Evolutionary conservation across 768 basidiomycete genomes (phyloP).

Genomic region (Asterophora lycoperdoides): DNA sequence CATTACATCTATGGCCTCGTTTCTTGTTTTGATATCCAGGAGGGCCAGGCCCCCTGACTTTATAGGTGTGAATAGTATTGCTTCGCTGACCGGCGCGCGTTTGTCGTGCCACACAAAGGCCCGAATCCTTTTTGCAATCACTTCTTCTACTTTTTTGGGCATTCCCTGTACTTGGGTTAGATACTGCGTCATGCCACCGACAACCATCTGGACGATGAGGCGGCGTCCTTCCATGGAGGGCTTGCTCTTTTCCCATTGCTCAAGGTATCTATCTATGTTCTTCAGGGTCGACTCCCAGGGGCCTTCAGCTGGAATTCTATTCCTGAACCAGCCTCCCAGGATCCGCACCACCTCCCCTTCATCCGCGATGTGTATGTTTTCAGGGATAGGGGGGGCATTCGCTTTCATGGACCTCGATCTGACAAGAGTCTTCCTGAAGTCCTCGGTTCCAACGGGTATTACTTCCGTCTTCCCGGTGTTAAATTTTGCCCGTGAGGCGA

Average conservation of each 20-base stretch:
- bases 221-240: slow-evolving; percentile 27
- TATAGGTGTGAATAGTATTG: slow-evolving; percentile 15
- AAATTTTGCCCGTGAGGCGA: too few species aligned
- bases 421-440: not conserved
- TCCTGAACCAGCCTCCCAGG: slow-evolving; percentile 31
- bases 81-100: slow-evolving; percentile 13
- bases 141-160: slow-evolving; percentile 23
- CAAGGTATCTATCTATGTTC: slow-evolving; percentile 19
- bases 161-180: slow-evolving; percentile 32
- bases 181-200: slow-evolving; percentile 33
- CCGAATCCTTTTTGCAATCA: slow-evolving; percentile 16
- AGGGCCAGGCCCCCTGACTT: slow-evolving; percentile 21
- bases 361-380: slow-evolving; percentile 20
- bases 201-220: slow-evolving; percentile 22
- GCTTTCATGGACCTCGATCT: slow-evolving; percentile 1
- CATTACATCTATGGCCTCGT: slow-evolving; percentile 24
- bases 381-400: slow-evolving; percentile 13
- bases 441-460: too few species aligned
- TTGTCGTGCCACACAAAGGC: slow-evolving; percentile 26
- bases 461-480: too few species aligned
- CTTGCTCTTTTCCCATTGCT: slow-evolving; percentile 21
- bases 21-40: slow-evolving; percentile 22
- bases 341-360: slow-evolving; percentile 26
- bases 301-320: slow-evolving; percentile 15
- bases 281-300: slow-evolving; percentile 26